Conservation (phyloP, 768 basidiomycete genomes). For the Pleurotus platypus region DNA sequence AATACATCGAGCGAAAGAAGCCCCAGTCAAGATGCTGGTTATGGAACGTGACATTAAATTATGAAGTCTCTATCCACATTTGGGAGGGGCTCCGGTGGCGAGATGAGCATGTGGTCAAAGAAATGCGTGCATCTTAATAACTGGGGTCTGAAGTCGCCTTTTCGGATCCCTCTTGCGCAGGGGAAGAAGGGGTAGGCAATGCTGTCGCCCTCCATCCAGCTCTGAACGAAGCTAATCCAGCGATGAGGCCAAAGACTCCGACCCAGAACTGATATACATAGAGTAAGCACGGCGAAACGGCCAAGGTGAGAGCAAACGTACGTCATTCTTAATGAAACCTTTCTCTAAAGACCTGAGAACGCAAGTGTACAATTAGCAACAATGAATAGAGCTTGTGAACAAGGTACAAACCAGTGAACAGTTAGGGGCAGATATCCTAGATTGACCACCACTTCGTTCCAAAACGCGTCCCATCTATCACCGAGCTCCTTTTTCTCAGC, state of each 20-base stretch:
- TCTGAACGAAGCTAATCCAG: conserved; percentile 59
- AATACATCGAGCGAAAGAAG: not conserved
- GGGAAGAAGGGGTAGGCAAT: conserved; percentile 17
- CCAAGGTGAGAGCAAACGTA: conserved; percentile 22
- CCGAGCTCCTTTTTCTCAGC: conserved; percentile 54
- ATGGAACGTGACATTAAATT: not conserved
- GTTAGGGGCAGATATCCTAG: conserved; percentile 78
- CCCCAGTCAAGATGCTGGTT: no score
- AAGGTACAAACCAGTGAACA: conserved; percentile 66
- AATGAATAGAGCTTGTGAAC: not conserved
- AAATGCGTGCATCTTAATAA: no score
- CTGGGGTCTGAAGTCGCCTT: no score
- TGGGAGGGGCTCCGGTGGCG: no score
- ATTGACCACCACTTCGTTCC: conserved; percentile 72
- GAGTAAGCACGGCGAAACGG: not conserved
- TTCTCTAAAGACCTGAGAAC: conserved; percentile 58
- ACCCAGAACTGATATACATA: conserved; percentile 33
- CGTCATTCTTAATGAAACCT: conserved; percentile 66
- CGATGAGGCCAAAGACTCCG: conserved; percentile 39
- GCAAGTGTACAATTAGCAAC: no score
- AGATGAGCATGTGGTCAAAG: no score
- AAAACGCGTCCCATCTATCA: conserved; percentile 62
- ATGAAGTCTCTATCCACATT: not conserved
- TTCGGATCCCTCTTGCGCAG: no score
- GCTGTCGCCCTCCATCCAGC: conserved; percentile 73